phyloP scores from a whole-genome alignment of 176 grass and related monocot genomes.

The Hyparrhenia diplandra region DNA sequence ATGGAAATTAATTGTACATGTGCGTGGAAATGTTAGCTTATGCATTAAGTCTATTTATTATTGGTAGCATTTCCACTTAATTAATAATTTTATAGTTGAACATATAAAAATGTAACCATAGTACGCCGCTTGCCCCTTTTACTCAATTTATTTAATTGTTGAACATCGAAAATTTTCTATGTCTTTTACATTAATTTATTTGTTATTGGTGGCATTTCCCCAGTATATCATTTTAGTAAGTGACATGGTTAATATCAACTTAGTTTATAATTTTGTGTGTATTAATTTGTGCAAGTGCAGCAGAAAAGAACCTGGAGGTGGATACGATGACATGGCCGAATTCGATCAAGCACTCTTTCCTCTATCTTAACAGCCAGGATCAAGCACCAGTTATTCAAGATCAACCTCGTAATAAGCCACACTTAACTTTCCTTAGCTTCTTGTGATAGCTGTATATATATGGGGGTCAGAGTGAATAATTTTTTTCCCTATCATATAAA shows the following conservation, averaged over 20 bases:
- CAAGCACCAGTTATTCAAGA: conserved; percentile 40
- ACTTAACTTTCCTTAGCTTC: not conserved
- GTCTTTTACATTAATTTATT: not conserved
- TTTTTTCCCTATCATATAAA: too few species aligned
- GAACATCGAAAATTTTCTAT: not conserved
- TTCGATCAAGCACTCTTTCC: conserved; percentile 44
- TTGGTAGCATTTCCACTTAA: too few species aligned
- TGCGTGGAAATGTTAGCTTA: not conserved
- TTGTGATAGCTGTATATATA: too few species aligned
- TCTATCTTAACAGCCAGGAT: conserved; percentile 55
- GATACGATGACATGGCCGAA: conserved; percentile 48
- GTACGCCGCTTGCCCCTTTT: too few species aligned
- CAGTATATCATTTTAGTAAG: not conserved
- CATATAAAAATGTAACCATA: too few species aligned
- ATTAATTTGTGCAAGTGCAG: conserved; percentile 36
- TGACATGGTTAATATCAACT: not conserved
- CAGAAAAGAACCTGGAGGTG: conserved; percentile 33
- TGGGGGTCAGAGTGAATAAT: too few species aligned
- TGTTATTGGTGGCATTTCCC: not conserved
- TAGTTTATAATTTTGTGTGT: not conserved
- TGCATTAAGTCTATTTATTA: not conserved
- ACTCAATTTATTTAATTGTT: too few species aligned
- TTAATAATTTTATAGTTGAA: too few species aligned
- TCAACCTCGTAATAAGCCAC: conserved; percentile 38
- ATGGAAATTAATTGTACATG: not conserved